Evolutionary conservation across 768 basidiomycete genomes (phyloP).

Genomic region (Phylloporus sp.): DNA sequence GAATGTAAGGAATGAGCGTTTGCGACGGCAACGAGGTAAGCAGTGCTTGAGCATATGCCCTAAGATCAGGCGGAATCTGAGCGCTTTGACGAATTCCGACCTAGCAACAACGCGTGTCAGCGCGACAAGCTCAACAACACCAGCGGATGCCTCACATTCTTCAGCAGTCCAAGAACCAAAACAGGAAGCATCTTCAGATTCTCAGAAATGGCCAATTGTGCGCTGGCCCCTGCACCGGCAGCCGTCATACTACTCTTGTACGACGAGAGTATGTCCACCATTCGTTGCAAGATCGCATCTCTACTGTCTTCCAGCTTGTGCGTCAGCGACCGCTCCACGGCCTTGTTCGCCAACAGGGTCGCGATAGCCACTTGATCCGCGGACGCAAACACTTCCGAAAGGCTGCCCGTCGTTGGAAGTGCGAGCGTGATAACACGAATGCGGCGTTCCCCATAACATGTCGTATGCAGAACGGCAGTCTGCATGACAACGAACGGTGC

Average conservation of each 20-base stretch:
- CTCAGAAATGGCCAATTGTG: slow-evolving; percentile 86
- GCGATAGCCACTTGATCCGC: slow-evolving; percentile 85
- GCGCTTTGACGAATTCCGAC: slow-evolving; percentile 94
- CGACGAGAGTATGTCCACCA: slow-evolving; percentile 77
- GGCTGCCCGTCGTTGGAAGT: slow-evolving; percentile 79
- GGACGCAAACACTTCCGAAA: slow-evolving; percentile 86
- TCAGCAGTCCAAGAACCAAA: slow-evolving; percentile 82
- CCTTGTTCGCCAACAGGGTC: slow-evolving; percentile 85
- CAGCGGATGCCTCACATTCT: slow-evolving; percentile 64
- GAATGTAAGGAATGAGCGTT: slow-evolving; percentile 86
- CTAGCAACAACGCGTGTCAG: slow-evolving; percentile 34
- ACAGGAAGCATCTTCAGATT: slow-evolving; percentile 95
- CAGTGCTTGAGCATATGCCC: slow-evolving; percentile 91
- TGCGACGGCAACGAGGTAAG: slow-evolving; percentile 90
- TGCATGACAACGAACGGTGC: slow-evolving; percentile 91
- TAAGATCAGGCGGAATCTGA: slow-evolving; percentile 93
- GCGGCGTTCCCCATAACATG: slow-evolving; percentile 87
- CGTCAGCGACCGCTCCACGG: slow-evolving; percentile 81
- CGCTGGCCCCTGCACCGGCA: slow-evolving; percentile 88
- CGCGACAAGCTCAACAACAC: background rate
- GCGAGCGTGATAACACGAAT: slow-evolving; percentile 89
- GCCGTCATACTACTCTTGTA: slow-evolving; percentile 98
- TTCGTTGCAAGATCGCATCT: slow-evolving; percentile 75
- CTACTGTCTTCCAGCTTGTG: slow-evolving; percentile 87
- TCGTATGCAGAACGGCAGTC: slow-evolving; percentile 91